These are phyloP conservation scores for Fragilariopsis cylindrus DNA, from an alignment of 108 stramenopile species.

Conservation along the genomic window DNA sequence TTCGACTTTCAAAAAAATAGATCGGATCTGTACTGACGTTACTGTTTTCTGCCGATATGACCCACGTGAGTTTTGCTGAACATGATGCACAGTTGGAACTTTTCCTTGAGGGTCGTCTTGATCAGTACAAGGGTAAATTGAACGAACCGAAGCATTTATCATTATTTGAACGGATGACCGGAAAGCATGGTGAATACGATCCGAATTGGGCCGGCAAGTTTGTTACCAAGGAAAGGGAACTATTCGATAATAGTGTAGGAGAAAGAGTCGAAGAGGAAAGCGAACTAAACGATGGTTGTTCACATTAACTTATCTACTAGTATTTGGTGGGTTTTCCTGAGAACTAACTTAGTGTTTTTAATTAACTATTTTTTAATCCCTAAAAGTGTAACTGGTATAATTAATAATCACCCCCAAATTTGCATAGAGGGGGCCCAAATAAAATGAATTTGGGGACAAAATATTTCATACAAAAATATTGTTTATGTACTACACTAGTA, in stretches of 20 bases:
- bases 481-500: too few relatives aligned
- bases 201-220: slow-evolving; percentile 23
- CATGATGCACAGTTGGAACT: slow-evolving; percentile 37
- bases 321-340: too few relatives aligned
- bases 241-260: background rate
- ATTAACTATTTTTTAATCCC: too few relatives aligned
- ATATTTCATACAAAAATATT: too few relatives aligned
- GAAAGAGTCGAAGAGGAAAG: background rate
- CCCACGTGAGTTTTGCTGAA: slow-evolving; percentile 26
- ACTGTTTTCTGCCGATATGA: slow-evolving; percentile 31
- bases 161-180: slow-evolving; percentile 22
- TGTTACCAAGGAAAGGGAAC: slow-evolving; percentile 2
- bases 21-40: slow-evolving; percentile 21
- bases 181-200: slow-evolving; percentile 27
- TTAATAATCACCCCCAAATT: too few relatives aligned
- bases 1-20: too few relatives aligned
- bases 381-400: too few relatives aligned
- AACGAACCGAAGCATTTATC: slow-evolving; percentile 29
- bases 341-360: too few relatives aligned
- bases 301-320: too few relatives aligned
- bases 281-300: too few relatives aligned
- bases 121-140: slow-evolving; percentile 27
- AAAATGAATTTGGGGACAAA: too few relatives aligned
- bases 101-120: slow-evolving; percentile 30
- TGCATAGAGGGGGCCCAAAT: too few relatives aligned